Evolutionary conservation across 345 rosid genomes (phyloP).

Genomic region (Isatis tinctoria): DNA sequence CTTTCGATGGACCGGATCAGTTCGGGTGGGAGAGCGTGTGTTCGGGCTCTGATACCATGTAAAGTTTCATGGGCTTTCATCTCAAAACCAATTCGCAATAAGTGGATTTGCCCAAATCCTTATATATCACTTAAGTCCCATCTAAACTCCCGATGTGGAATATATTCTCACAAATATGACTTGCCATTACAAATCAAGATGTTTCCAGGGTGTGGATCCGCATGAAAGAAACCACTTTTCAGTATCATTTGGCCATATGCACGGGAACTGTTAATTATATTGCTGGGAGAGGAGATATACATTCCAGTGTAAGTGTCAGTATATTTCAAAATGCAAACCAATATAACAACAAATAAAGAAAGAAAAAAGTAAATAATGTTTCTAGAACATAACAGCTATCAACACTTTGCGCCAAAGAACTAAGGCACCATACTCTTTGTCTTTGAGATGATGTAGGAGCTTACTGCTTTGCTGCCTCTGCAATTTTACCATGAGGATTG

Average conservation of each 20-base stretch:
- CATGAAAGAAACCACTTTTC: slow-evolving; percentile 95
- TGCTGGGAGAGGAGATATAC: slow-evolving; percentile 40
- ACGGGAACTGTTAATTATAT: slow-evolving; percentile 66
- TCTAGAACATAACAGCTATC: slow-evolving; percentile 13
- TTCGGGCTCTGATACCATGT: too few species aligned
- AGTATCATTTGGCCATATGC: slow-evolving; percentile 97
- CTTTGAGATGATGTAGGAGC: slow-evolving; percentile 49
- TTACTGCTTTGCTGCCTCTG: slow-evolving; percentile 91
- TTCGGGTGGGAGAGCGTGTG: too few species aligned
- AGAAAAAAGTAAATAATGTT: neutral
- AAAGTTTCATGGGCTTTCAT: too few species aligned
- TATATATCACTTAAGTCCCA: too few species aligned
- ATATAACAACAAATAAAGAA: neutral
- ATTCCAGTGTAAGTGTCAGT: neutral
- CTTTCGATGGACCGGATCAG: too few species aligned
- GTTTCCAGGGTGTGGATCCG: slow-evolving; percentile 98
- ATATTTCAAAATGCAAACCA: slow-evolving; percentile 6
- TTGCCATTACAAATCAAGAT: slow-evolving; percentile 82
- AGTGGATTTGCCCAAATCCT: too few species aligned
- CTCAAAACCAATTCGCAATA: too few species aligned
- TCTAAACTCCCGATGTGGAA: too few species aligned
- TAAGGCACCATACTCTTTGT: slow-evolving; percentile 29
- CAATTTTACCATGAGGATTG: slow-evolving; percentile 75
- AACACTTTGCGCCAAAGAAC: slow-evolving; percentile 1
- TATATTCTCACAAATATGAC: too few species aligned